These are phyloP conservation scores for Skeletonema tropicum DNA, from an alignment of 108 stramenopile species.

Conservation along the genomic window DNA sequence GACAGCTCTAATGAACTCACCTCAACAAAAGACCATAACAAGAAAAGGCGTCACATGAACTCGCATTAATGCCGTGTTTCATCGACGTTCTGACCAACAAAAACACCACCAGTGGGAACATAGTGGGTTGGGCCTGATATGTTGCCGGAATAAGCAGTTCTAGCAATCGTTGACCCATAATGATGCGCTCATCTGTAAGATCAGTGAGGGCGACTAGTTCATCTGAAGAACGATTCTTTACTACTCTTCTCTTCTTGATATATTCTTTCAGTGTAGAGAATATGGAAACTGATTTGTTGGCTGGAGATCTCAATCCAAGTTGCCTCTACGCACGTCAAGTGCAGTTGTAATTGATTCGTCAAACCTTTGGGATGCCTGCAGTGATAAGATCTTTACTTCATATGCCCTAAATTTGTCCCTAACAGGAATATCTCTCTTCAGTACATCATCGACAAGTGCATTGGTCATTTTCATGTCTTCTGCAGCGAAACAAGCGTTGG, in stretches of 20 bases:
- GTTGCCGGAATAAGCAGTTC: not conserved
- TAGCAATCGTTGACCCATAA: not conserved
- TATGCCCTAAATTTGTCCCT: not conserved
- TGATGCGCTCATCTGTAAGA: not conserved
- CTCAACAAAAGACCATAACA: too few relatives aligned
- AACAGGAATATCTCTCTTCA: not conserved
- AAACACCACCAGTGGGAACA: not conserved
- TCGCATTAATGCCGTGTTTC: not conserved
- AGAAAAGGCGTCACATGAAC: not conserved
- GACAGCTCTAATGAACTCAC: too few relatives aligned
- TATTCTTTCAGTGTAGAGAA: not conserved
- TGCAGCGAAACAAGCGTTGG: not conserved
- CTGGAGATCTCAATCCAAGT: not conserved
- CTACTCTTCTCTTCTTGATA: not conserved
- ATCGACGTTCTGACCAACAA: constrained; percentile 1
- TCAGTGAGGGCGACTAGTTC: not conserved
- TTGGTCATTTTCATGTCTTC: not conserved
- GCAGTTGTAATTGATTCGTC: not conserved
- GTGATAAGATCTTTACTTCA: not conserved
- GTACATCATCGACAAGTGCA: not conserved
- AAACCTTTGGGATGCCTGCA: not conserved
- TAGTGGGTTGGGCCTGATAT: not conserved
- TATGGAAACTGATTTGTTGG: not conserved
- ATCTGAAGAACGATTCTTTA: not conserved
- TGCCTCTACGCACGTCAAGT: not conserved